phyloP scores from a whole-genome alignment of 2,329 filamentous ascomycete species.

The Harringtonia lauricola region DNA sequence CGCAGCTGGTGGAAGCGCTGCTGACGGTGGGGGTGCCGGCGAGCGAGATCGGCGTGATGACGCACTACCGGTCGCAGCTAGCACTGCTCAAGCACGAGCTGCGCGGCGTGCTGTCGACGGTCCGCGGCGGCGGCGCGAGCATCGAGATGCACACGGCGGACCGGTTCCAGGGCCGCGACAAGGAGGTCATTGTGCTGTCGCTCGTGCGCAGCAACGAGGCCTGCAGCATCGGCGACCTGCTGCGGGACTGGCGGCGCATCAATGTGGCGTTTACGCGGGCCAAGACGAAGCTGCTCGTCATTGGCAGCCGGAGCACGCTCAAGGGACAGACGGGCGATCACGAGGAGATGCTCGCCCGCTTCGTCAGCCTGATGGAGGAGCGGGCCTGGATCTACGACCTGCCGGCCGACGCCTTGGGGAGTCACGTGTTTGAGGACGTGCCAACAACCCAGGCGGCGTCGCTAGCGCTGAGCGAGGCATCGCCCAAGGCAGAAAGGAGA shows the following conservation, averaged over 20 bases:
- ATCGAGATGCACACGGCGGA: constrained; percentile 97
- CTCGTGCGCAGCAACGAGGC: constrained; percentile 81
- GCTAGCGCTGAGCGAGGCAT: constrained; percentile 13
- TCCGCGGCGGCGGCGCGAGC: constrained; percentile 19
- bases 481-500: background rate
- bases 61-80: constrained; percentile 89
- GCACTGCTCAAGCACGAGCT: constrained; percentile 68
- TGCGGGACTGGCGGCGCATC: constrained; percentile 85
- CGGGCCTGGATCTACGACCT: constrained; percentile 74
- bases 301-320: constrained; percentile 74
- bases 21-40: constrained; percentile 65
- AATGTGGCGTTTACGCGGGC: constrained; percentile 94
- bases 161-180: constrained; percentile 92
- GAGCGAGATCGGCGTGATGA: constrained; percentile 82
- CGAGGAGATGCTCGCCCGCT: constrained; percentile 61
- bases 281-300: constrained; percentile 78
- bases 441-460: constrained; percentile 5
- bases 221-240: constrained; percentile 74
- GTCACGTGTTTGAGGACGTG: constrained; percentile 54
- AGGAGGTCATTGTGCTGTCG: constrained; percentile 79
- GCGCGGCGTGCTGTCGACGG: constrained; percentile 23
- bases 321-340: constrained; percentile 13
- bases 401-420: constrained; percentile 48
- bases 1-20: constrained; percentile 71
- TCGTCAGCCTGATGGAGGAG: constrained; percentile 67